Conservation (phyloP, 2,329 filamentous ascomycete species). For the Alternaria sp. region DNA sequence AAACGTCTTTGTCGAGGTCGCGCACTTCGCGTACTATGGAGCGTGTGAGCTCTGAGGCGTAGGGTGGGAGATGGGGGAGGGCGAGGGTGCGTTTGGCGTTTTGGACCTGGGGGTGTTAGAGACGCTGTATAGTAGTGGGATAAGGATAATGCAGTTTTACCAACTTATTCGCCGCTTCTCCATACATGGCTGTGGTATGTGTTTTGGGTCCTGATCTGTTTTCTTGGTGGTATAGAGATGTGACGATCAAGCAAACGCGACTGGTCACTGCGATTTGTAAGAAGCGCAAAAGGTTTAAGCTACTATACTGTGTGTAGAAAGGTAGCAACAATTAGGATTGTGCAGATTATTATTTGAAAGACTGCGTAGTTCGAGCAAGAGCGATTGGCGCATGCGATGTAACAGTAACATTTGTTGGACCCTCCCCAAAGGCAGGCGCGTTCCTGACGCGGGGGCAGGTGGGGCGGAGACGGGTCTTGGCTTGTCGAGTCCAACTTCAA, state of each 20-base stretch:
- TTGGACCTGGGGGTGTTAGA: slow-evolving; percentile 69
- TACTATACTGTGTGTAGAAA: neutral
- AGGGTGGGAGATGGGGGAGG: slow-evolving; percentile 83
- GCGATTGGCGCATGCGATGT: neutral
- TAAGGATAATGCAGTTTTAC: slow-evolving; percentile 54
- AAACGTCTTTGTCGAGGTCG: slow-evolving; percentile 87
- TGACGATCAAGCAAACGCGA: neutral
- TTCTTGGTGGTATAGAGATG: neutral
- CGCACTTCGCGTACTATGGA: slow-evolving; percentile 88
- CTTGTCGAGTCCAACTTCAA: slow-evolving; percentile 21
- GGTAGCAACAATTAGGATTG: neutral
- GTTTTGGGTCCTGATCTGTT: neutral
- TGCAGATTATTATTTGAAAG: neutral
- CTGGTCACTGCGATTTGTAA: neutral
- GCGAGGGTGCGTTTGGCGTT: slow-evolving; percentile 95
- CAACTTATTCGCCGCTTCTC: slow-evolving; percentile 84
- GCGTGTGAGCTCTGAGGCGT: slow-evolving; percentile 90
- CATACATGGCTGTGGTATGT: slow-evolving; percentile 71
- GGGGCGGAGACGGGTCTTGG: slow-evolving; percentile 21
- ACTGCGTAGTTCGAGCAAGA: neutral
- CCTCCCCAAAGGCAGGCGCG: slow-evolving; percentile 19
- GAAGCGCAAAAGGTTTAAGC: neutral
- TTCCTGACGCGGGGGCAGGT: slow-evolving; percentile 21
- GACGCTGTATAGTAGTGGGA: neutral
- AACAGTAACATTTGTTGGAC: slow-evolving; percentile 9